Evolutionary conservation across 768 basidiomycete genomes (phyloP).

Genomic region (Hygrophorus russula): DNA sequence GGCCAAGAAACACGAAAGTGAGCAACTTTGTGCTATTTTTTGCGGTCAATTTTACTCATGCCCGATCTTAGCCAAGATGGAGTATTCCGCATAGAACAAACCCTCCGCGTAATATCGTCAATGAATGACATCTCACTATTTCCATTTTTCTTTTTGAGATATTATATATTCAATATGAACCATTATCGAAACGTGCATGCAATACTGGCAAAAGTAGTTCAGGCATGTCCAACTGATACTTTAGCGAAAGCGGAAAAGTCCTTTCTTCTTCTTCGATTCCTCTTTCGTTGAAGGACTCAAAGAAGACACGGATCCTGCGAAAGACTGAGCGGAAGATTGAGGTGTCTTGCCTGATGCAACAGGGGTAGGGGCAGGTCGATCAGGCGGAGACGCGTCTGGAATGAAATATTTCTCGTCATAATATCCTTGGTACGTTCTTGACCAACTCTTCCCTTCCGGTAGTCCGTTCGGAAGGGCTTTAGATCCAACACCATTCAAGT

Average conservation of each 20-base stretch:
- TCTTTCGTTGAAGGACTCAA: constrained; percentile 26
- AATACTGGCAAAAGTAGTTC: neutral
- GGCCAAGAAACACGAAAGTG: constrained; percentile 96
- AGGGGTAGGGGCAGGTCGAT: constrained; percentile 24
- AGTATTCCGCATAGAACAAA: constrained; percentile 31
- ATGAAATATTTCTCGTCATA: constrained; percentile 76
- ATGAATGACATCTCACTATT: too few relatives aligned
- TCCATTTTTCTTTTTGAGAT: constrained; percentile 8
- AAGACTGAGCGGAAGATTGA: constrained; percentile 46
- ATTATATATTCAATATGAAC: neutral
- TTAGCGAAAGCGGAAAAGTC: constrained; percentile 53
- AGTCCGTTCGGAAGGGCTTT: constrained; percentile 61
- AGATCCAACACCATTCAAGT: constrained; percentile 80
- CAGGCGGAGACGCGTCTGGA: constrained; percentile 47
- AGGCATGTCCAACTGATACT: neutral
- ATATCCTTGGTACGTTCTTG: constrained; percentile 54
- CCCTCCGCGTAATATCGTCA: neutral
- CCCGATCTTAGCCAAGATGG: constrained; percentile 35
- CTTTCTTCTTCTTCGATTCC: constrained; percentile 72
- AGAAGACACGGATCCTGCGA: constrained; percentile 31
- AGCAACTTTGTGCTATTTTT: constrained; percentile 19
- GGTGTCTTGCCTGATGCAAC: constrained; percentile 23
- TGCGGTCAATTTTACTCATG: constrained; percentile 1
- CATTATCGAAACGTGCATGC: too few relatives aligned
- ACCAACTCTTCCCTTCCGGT: constrained; percentile 31